A percentile compares a stretch with the other conserved stretches of the same genome.
These are phyloP conservation scores for Ceratocystis cubensis DNA, from an alignment of 2,329 filamentous ascomycete genomes.

Conservation along the genomic window DNA sequence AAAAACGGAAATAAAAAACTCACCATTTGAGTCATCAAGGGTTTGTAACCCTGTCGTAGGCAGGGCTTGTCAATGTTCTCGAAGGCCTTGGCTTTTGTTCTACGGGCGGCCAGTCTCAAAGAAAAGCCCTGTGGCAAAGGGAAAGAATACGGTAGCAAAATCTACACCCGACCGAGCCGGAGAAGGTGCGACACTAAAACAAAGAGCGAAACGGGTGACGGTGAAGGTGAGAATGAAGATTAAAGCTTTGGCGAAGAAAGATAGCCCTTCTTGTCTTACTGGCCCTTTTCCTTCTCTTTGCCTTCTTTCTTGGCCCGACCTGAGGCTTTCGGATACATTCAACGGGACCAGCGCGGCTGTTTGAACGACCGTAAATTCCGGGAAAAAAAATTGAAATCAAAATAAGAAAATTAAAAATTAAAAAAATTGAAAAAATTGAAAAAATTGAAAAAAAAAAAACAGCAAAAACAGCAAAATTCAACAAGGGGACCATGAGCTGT, in stretches of 20 bases:
- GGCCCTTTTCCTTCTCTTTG: background rate
- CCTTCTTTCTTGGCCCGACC: background rate
- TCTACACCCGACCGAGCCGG: background rate
- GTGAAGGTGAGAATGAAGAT: no score
- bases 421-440: no score
- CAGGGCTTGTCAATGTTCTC: background rate
- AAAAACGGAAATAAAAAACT: background rate
- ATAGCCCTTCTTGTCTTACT: background rate
- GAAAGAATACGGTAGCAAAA: background rate
- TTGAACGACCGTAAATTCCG: background rate
- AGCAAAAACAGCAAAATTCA: background rate
- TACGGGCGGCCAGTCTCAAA: background rate
- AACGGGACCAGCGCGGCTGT: background rate
- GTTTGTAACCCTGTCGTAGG: no score
- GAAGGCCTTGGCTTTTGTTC: background rate
- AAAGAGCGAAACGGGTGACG: background rate
- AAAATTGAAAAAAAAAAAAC: no score
- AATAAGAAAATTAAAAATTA: background rate
- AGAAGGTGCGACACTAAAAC: no score
- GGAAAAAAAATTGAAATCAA: background rate
- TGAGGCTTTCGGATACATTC: background rate
- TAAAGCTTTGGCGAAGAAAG: no score
- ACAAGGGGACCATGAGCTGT: background rate
- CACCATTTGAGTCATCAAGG: no score
- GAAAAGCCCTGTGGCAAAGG: background rate